Conservation (phyloP, 176 grass and related monocot genomes). For the Dactylis glomerata region DNA sequence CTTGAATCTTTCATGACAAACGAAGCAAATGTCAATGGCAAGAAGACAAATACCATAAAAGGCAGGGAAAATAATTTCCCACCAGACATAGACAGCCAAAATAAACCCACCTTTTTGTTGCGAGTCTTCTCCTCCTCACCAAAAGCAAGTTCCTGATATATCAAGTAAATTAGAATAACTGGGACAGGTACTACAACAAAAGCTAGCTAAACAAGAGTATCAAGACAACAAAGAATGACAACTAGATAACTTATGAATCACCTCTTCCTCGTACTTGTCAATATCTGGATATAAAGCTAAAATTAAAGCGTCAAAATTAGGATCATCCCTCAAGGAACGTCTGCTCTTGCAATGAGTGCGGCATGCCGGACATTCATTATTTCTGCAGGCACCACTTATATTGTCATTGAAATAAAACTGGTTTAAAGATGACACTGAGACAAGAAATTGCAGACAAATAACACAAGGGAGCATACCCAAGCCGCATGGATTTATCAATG, state of each 20-base stretch:
- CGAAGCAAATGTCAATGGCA: conserved; percentile 30
- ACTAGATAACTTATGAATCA: conserved; percentile 38
- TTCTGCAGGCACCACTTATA: conserved; percentile 37
- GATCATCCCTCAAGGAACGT: conserved; percentile 86
- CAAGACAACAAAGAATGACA: not conserved
- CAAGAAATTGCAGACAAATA: conserved; percentile 15
- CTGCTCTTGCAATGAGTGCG: conserved; percentile 88
- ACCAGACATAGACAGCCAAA: conserved; percentile 8
- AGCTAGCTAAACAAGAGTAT: conserved; percentile 24
- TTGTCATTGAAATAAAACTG: not conserved
- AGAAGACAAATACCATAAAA: not conserved
- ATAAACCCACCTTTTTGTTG: conserved; percentile 64
- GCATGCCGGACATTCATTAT: conserved; percentile 89
- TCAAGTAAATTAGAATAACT: conserved; percentile 27
- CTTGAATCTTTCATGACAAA: conserved; percentile 74
- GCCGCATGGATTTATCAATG: conserved; percentile 91
- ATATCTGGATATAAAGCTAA: conserved; percentile 82
- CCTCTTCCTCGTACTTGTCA: conserved; percentile 94
- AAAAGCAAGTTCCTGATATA: conserved; percentile 77
- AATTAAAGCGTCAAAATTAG: conserved; percentile 87
- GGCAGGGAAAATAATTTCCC: not conserved
- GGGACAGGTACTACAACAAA: conserved; percentile 20
- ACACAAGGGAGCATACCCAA: conserved; percentile 54
- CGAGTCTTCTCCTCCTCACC: conserved; percentile 67
- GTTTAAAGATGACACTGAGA: conserved; percentile 17